Evolutionary conservation across 2,329 filamentous ascomycete species (phyloP), one percentile per base, ranked within the genome.

Genomic region (Diaporthe vaccinii): DNA sequence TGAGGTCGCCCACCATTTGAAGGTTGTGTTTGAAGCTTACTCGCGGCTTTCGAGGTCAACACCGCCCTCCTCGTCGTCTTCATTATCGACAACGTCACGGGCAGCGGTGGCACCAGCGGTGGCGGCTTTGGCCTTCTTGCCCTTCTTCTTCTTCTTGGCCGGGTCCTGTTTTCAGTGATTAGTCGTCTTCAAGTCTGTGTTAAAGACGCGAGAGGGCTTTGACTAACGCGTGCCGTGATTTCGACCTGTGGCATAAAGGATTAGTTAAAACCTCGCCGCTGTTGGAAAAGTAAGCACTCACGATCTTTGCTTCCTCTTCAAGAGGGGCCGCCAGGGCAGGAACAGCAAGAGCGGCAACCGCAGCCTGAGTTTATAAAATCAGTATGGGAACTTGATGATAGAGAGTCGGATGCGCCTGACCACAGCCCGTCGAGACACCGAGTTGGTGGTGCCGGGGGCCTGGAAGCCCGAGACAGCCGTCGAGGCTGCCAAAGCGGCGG

Each of bases 271-370:
- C 20, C 1, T 8, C 2, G 17, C 6, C 41, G 59, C 61, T 49
- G 20, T 34, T 17, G 34, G 41, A 34, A 6, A 65, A 34, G 4
- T 2, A 49, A 34, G 15, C 0, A 65, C 61, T 49, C 17, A 65
- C 61, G 28, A 49, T 46, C 41, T 65, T 65, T 34, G 61, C 15
- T 34, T 34, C 28, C 25, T 67, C 61, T n/a, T 67, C 61, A 49
- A 67, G 25, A 67, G 61, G 61, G n/a, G 61, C 61, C 28, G 61
- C 61, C 61, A 67, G 41, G 41, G 61, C 61, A 67, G 61, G 61
- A 49, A 67, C 61, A 67, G 41, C 61, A 15, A 67, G 8, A 67
- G 61, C 61, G 28, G 41, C 61, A 34, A n/a, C 61, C 4, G 41
- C 41, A 34, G 61, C 61, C 61, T 67, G 39, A n/a, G 10, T 12